These are phyloP conservation scores for Angomonas ambiguus DNA, from an alignment of 208 protist species.

Conservation along the genomic window DNA sequence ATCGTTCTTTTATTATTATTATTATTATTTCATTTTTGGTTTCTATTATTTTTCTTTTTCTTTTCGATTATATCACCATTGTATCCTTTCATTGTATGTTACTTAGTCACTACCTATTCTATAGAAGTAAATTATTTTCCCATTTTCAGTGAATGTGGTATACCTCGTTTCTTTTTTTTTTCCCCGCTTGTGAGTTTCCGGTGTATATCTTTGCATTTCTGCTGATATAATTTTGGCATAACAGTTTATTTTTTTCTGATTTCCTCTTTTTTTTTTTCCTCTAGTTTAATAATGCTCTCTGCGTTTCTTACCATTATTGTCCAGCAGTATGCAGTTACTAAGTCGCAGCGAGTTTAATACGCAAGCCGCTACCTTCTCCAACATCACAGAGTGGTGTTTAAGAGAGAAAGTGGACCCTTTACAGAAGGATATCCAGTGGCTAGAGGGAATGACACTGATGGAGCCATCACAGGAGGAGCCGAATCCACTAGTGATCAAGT, in stretches of 20 bases:
- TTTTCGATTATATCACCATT: background rate
- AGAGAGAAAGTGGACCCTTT: background rate
- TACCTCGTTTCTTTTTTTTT: background rate
- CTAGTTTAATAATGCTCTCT: too few species aligned
- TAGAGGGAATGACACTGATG: constrained; percentile 5
- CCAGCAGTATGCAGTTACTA: background rate
- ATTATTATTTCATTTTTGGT: constrained; percentile 1
- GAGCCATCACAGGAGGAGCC: background rate
- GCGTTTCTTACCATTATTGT: too few species aligned
- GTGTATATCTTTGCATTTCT: background rate
- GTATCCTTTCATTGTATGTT: constrained; percentile 3
- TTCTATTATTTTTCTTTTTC: constrained; percentile 5
- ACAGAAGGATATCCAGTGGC: background rate
- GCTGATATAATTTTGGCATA: background rate
- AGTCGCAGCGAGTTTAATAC: background rate
- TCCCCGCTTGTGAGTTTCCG: background rate
- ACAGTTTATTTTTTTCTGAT: background rate
- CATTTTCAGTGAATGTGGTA: background rate
- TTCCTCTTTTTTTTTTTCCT: background rate
- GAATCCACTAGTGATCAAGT: background rate
- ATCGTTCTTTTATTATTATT: constrained; percentile 9
- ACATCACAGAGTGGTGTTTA: background rate
- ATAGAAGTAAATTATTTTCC: constrained; percentile 5
- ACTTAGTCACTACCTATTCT: background rate
- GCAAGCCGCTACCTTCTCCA: background rate